A percentile compares a stretch with the other conserved stretches of the same genome.
Evolutionary conservation across 2,329 filamentous ascomycete species (phyloP).

Genomic region (Cladosporium sp.): DNA sequence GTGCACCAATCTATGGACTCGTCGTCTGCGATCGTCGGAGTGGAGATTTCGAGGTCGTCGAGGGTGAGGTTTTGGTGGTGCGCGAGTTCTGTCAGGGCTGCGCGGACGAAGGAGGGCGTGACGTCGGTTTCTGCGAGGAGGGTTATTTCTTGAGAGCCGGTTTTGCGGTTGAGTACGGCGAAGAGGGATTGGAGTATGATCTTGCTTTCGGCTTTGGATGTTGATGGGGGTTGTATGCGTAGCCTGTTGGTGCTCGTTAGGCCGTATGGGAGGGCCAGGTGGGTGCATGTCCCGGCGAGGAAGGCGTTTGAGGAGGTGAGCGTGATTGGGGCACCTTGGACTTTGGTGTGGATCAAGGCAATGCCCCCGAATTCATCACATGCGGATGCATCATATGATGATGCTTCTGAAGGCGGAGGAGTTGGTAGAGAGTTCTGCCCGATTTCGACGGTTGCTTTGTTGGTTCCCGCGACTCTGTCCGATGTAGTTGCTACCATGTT

Average conservation of each 20-base stretch:
- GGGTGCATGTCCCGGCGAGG: constrained; percentile 23
- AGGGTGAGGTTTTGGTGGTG: constrained; percentile 12
- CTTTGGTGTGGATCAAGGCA: constrained; percentile 24
- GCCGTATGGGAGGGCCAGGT: constrained; percentile 27
- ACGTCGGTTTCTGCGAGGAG: constrained; percentile 28
- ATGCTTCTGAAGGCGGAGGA: constrained; percentile 14
- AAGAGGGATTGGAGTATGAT: constrained; percentile 27
- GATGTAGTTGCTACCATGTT: neutral
- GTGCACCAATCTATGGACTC: constrained; percentile 24
- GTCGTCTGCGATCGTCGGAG: constrained; percentile 8
- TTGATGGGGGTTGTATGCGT: constrained; percentile 21
- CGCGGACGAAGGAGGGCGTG: constrained; percentile 21
- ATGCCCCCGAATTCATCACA: constrained; percentile 19
- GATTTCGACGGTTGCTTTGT: neutral
- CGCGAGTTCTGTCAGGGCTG: constrained; percentile 26
- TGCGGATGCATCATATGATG: constrained; percentile 9
- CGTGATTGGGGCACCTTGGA: constrained; percentile 19
- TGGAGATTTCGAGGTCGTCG: constrained; percentile 19
- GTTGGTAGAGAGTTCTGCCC: constrained; percentile 14
- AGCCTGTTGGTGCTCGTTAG: constrained; percentile 23
- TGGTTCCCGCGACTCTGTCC: neutral
- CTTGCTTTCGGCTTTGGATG: constrained; percentile 11
- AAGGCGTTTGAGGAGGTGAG: constrained; percentile 22
- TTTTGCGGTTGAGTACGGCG: constrained; percentile 24
- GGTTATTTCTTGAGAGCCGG: constrained; percentile 20